Evolutionary conservation across 2,329 filamentous ascomycete genomes (phyloP).

Genomic region (Sporothrix variecibatus): DNA sequence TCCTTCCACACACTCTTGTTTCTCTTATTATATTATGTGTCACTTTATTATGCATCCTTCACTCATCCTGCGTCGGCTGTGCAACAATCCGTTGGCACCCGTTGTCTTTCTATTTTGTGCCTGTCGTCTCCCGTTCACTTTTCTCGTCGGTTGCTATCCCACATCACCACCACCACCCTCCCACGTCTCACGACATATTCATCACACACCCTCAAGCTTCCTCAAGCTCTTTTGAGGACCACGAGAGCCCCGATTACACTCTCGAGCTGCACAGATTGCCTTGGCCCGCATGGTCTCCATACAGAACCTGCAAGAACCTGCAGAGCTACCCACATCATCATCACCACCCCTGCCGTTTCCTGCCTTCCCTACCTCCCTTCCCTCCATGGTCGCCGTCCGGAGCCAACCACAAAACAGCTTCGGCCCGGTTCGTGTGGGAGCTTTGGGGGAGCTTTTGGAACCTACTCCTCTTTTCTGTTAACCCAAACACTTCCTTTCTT

Average conservation of each 20-base stretch:
- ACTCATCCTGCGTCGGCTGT: not conserved
- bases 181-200: not conserved
- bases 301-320: not conserved
- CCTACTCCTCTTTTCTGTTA: not conserved
- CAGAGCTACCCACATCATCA: slow-evolving; percentile 13
- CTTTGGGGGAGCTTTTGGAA: not conserved
- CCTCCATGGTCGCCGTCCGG: not conserved
- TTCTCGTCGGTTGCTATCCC: not conserved
- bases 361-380: not conserved
- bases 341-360: not conserved
- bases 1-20: not conserved
- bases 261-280: not conserved
- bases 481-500: not conserved
- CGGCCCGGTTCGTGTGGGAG: slow-evolving; percentile 5
- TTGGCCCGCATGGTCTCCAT: not conserved
- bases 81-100: not conserved
- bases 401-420: slow-evolving; percentile 11
- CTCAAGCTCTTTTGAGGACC: not conserved
- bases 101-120: not conserved
- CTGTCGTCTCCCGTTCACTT: not conserved
- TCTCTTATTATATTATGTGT: slow-evolving; percentile 18
- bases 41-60: slow-evolving; percentile 5
- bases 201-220: not conserved
- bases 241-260: not conserved
- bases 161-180: not conserved